phyloP scores from a whole-genome alignment of 2,329 filamentous ascomycete species.

The Trichoderma sp. region DNA sequence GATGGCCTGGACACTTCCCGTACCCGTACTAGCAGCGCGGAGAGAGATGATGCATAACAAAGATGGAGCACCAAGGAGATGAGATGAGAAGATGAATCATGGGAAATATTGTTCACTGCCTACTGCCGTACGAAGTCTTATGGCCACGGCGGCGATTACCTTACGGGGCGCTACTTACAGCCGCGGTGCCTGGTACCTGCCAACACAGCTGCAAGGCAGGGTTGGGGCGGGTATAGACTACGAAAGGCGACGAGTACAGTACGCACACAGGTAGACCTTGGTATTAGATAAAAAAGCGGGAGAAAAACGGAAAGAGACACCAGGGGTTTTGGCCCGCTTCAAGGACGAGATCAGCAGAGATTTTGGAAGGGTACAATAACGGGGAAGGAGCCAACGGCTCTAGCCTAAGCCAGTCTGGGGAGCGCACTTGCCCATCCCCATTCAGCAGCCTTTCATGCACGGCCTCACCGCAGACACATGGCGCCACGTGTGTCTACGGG shows the following conservation, averaged over 20 bases:
- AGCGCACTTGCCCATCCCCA: conserved; percentile 17
- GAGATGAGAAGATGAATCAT: conserved; percentile 3
- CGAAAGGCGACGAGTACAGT: neutral
- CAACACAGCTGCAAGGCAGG: neutral
- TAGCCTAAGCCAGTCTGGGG: conserved; percentile 17
- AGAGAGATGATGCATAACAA: conserved; percentile 10
- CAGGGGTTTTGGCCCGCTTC: conserved; percentile 20
- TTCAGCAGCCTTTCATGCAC: conserved; percentile 19
- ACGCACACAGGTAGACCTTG: neutral
- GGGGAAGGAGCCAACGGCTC: conserved; percentile 18
- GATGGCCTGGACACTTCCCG: neutral
- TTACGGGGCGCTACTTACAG: neutral
- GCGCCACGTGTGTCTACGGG: conserved; percentile 1
- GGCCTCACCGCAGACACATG: conserved; percentile 18
- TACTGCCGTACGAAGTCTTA: neutral
- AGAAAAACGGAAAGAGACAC: conserved; percentile 11
- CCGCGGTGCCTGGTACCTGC: neutral
- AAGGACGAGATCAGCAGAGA: conserved; percentile 22
- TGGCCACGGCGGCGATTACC: neutral
- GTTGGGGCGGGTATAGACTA: neutral
- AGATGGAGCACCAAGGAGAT: conserved; percentile 17
- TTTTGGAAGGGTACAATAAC: conserved; percentile 16
- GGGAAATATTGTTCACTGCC: neutral
- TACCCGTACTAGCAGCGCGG: neutral
- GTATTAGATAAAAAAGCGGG: neutral